Base-by-base conservation (phyloP, 2,329 filamentous ascomycete genomes). In the Pleochaeta shiraiana region DNA sequence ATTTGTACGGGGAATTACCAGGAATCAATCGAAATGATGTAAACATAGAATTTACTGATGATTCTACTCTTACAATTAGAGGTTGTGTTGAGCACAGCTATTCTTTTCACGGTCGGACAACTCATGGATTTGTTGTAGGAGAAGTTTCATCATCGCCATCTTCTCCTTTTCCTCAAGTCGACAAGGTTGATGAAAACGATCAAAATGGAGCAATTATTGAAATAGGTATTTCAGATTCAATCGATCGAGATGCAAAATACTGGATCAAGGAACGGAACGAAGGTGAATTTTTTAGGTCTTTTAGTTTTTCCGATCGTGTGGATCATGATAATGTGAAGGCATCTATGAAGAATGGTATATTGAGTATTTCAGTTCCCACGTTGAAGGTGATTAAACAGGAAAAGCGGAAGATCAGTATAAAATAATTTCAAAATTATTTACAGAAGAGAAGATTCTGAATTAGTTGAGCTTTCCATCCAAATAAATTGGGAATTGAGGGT, bases 1-100 rank as follows among this genome's bases (percentile, higher is more conserved):
- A 92, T 75, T 84, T 92, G 24, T 83, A 91, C 70, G 88, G 88
- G 70, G 88, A 92, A 74, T 82, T 92, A 5, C 85, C 88, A 0
- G 88, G 88, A 64, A 78, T 91, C 69, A 81, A 81, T 67, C 87
- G 88, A 76, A 83, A 88, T 70, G 78, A 90, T 71, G 77, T 93
- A 71, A 77, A 80, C 72, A 87, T 92, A 72, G 87, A 92, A 72
- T 92, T 91, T 78, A 84, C 83, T 65, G 87, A 92, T 72, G 78
- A 80, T 50, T 84, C 88, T 76, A 90, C 86, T 19, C 76, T 92
- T 53, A 79, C 83, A 67, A 78, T 93, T 73, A 82, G 81, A 65
- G 88, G 88, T 71, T 82, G 79, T 68, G 79, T 83, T 65, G 87
- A 90, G 75, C 81, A 84, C 68, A 76, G 21, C 19, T 47, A 64